Evolutionary conservation across 441 rosid species (phyloP), one percentile per base, ranked within the genome.

Genomic region (Brassica hybrid): DNA sequence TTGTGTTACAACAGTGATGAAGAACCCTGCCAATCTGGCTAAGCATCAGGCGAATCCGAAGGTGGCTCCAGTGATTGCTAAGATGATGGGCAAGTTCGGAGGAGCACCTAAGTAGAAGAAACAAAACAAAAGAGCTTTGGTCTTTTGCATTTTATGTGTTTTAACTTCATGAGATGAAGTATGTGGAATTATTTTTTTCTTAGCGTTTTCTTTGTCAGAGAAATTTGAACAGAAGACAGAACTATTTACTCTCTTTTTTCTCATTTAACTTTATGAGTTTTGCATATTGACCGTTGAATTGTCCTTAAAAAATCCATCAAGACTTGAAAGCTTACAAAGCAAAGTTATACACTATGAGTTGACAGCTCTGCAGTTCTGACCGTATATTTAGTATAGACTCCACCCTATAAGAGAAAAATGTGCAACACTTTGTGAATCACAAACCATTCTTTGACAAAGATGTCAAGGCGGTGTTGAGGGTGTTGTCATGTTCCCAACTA

Each of bases 31-130:
- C 4, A 96, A 92, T 82, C 86, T 92, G 7, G 92, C 97, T 0
- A 92, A 94, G 88, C 91, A 96, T 78, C 94, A 96, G 81, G 76
- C 86, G 0, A 96, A 96, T 69, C 99, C 99, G 2, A 96, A 96
- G 86, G 97, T 93, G 65, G 99, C 98, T 79, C 97, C 99, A 3
- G 77, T 91, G 64, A 84, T 94, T 73, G 87, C 98, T 14, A 96
- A 96, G 86, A 96, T 96, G 97, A 94, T 92, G 97, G 64, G 78
- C 72, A 94, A 96, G 77, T 92, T 96, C 61, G 89, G 75, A 3
- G 60, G 60, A 18, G 97, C 91, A 45, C 86, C 94, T 0, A 81
- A 89, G 81, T 95, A 87, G 86, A 87, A 86, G 16, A 54, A 54
- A 79, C 56, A 1, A 32, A 64, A 27, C 32, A 54, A 54, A 19